phyloP scores from a whole-genome alignment of 164 flowering plant species.

The Magnolia kwangsiensis region DNA sequence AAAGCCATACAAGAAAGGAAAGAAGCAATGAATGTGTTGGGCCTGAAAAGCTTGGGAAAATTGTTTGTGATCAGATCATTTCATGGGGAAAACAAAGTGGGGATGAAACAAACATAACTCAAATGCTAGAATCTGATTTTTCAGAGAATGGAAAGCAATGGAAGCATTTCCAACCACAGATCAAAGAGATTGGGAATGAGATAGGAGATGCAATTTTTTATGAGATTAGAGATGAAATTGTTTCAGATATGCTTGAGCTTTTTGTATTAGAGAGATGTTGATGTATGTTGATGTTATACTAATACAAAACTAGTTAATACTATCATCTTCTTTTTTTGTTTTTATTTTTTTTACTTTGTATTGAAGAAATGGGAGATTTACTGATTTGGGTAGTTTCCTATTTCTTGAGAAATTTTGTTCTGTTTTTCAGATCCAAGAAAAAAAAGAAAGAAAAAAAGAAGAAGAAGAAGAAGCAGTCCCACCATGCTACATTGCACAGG shows the following conservation, averaged over 20 bases:
- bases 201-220: conserved; percentile 15
- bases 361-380: background rate
- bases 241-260: background rate
- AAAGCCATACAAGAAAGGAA: background rate
- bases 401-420: background rate
- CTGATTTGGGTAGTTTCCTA: background rate
- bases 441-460: too few relatives aligned
- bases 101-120: conserved; percentile 6
- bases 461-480: background rate
- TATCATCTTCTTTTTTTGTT: background rate
- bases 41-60: conserved; percentile 2
- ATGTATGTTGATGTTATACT: background rate
- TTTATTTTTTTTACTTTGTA: background rate
- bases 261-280: background rate
- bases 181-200: conserved; percentile 9
- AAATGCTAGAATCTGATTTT: conserved; percentile 7
- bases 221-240: conserved; percentile 7
- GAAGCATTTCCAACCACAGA: conserved; percentile 11
- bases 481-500: background rate
- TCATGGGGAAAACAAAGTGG: conserved; percentile 7
- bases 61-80: conserved; percentile 10
- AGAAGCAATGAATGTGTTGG: conserved; percentile 5
- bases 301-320: background rate
- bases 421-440: background rate
- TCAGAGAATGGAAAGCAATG: background rate